Base-by-base conservation (phyloP, 1,284 basidiomycete species). In the Mycosarcoma mackinlayi region DNA sequence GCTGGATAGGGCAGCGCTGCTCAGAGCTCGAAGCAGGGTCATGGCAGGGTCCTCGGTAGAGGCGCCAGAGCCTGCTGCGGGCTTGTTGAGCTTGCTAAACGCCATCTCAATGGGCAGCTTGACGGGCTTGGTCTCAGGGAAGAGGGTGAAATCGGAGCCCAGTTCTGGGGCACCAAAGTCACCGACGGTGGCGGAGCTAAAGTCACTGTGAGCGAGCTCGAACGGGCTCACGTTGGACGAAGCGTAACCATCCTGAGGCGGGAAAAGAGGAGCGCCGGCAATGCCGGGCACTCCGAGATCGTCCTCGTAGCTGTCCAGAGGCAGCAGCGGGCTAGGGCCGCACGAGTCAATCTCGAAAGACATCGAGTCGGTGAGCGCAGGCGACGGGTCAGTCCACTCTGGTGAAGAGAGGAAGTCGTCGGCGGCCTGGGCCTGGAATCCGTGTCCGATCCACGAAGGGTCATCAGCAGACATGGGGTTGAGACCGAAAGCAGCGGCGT, bases 371-470 rank as follows among this genome's bases (percentile, higher is more conserved):
- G 77, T 76, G 37, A 79, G 60, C 42, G 75, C 73, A 40, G 77
- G 77, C 52, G 73, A 76, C 18, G 75, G 75, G 52, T 79, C 77
- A n/a, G 75, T 76, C 72, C 72, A 76, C 33, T 75, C 68, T 46
- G 75, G 75, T 44, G 71, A 74, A 51, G 67, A 67, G 59, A 75
- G 71, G 59, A 75, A 71, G 72, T 76, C 75, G 50, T 75, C 75
- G 48, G 50, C 63, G 51, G 55, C 62, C 41, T 61, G 55, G 21
- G 62, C 68, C 62, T 71, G 68, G 55, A 71, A 71, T 58, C 68
- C 68, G 61, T 71, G 68, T 65, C 68, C 68, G 59, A 71, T 71
- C 68, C 68, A 71, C 47, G 68, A 71, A 39, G 68, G 68, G 62
- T 71, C 68, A 51, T 71, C 68, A 51, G 68, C 68, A 57, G 68